Evolutionary conservation across 345 rosid species (phyloP).

Genomic region (Leavenworthia alabamica): DNA sequence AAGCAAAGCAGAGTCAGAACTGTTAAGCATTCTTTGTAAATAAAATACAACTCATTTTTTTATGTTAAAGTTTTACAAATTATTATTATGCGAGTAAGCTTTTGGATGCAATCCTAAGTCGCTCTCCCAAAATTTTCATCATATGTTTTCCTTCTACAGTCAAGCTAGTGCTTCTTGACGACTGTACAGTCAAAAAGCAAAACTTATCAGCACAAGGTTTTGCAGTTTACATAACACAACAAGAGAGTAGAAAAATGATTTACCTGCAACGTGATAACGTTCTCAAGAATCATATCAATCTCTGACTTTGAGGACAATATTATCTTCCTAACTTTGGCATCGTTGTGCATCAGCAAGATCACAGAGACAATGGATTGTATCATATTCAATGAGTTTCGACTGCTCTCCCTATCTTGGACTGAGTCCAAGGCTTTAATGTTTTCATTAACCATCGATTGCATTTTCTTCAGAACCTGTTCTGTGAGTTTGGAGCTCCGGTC

Average conservation of each 20-base stretch:
- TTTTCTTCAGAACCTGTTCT: constrained; percentile 36
- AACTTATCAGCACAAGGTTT: not conserved
- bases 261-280: constrained; percentile 54
- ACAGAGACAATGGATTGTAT: constrained; percentile 45
- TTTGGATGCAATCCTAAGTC: constrained; percentile 32
- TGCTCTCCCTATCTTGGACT: constrained; percentile 15
- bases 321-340: constrained; percentile 38
- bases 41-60: not conserved
- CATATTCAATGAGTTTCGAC: constrained; percentile 26
- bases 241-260: constrained; percentile 9
- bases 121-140: constrained; percentile 40
- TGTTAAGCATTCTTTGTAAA: not conserved
- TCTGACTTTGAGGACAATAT: constrained; percentile 41
- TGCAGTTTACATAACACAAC: not conserved
- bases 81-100: constrained; percentile 7
- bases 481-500: constrained; percentile 48
- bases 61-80: not conserved
- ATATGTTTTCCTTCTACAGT: constrained; percentile 51
- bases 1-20: not conserved
- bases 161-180: constrained; percentile 34
- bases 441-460: constrained; percentile 38
- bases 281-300: constrained; percentile 37
- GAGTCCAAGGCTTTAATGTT: constrained; percentile 22
- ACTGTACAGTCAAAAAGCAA: constrained; percentile 31
- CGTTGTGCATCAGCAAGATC: constrained; percentile 49